These are phyloP conservation scores for Akanthomyces dipterigenus DNA, from an alignment of 2,329 filamentous ascomycete genomes.

Conservation along the genomic window DNA sequence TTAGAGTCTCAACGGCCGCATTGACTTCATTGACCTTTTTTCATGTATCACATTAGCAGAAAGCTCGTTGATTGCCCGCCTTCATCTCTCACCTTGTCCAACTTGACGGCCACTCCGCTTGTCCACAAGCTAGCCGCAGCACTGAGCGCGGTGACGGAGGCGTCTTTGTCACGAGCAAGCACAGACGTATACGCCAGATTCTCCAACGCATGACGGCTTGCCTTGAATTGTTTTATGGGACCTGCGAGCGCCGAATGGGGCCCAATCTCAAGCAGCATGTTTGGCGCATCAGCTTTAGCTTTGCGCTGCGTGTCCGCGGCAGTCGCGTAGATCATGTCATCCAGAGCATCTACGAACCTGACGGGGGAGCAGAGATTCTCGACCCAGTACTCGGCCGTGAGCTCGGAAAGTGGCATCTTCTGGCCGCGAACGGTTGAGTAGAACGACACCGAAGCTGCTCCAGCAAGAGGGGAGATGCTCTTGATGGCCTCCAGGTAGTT, in stretches of 20 bases:
- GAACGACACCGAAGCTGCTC: constrained; percentile 22
- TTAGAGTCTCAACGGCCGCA: neutral
- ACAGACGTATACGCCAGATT: constrained; percentile 1
- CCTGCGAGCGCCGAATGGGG: constrained; percentile 13
- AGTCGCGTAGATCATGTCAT: neutral
- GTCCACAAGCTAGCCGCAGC: too few species aligned
- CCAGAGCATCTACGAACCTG: constrained; percentile 1
- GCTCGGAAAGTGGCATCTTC: too few species aligned
- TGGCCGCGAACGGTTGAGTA: constrained; percentile 27
- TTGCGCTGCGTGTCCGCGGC: neutral
- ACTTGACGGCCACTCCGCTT: too few species aligned
- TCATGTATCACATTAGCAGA: neutral
- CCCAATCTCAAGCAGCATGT: constrained; percentile 15
- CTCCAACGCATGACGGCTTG: neutral
- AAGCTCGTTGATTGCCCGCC: too few species aligned
- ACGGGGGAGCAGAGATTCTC: constrained; percentile 13
- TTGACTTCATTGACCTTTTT: neutral
- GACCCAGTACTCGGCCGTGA: constrained; percentile 15
- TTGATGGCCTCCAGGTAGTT: neutral
- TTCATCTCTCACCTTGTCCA: too few species aligned
- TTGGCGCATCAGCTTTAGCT: neutral
- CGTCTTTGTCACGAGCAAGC: neutral
- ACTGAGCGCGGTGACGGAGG: too few species aligned
- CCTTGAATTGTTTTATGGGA: neutral
- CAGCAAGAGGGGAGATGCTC: constrained; percentile 13